Base-by-base conservation (phyloP, 805 yeast species). In the Kodamaea leandrae region DNA sequence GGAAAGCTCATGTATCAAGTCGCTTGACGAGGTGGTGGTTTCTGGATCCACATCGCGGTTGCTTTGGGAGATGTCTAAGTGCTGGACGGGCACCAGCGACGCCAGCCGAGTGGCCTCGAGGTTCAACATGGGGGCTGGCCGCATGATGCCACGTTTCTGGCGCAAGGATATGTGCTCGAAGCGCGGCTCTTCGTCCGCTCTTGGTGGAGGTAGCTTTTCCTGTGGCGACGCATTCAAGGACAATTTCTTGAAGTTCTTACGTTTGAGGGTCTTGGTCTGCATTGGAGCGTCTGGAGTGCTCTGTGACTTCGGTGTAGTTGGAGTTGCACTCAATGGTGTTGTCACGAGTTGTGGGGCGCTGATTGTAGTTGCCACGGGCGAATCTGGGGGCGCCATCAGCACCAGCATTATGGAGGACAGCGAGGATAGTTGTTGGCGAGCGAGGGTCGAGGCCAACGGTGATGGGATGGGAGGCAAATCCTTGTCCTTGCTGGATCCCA, bases 191-290 rank as follows among this genome's bases (percentile, higher is more conserved):
- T 34, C 37, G 32, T 36, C 32, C 6, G 24, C 29, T 26, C 34
- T 13, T 35, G 26, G 17, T 8, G 44, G 38, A 12, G 30, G 26
- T 32, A 23, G 32, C 39, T 45, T 36, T 36, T 45, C 29, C 39
- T 41, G 27, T 8, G 47, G 43, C 6, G 50, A 36, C 8, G 59
- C 44, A 14, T 41, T 43, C 18, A 63, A 45, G 17, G 65, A 61
- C 17, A 68, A 51, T 39, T 67, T 58, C 43, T 68, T 69, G 51
- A 64, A 56, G 47, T 68, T 69, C 47, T 69, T 69, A 20, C 75
- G 55, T 33, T 58, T 61, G 27, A 69, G 53, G 17, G 71, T 53
- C 43, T 67, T 69, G 26, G 64, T 54, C 38, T 57, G 52, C 30
- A 68, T 52, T 17, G 67, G 51, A 37, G 43, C 44, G n/a, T 47